Percentiles rank a stretch among this genome's conserved stretches.
These are phyloP conservation scores for Strobilomyces echinocephalus DNA, from an alignment of 768 basidiomycete genomes.

Conservation along the genomic window DNA sequence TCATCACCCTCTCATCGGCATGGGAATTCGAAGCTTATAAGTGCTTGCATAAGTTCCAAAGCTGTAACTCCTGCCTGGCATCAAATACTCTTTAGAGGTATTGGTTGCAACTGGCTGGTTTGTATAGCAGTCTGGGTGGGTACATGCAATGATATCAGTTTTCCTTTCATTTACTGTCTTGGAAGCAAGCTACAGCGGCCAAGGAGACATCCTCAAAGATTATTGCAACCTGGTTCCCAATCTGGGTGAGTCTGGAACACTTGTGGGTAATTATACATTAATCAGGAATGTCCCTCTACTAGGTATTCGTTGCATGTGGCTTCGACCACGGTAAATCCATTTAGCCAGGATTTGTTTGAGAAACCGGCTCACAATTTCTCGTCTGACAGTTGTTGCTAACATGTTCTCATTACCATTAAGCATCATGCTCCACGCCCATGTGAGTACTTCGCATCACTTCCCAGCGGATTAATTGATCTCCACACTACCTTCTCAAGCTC, in stretches of 20 bases:
- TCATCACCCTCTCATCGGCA: background rate
- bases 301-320: constrained; percentile 68
- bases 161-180: constrained; percentile 1
- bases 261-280: background rate
- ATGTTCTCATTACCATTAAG: constrained; percentile 71
- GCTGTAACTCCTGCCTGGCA: constrained; percentile 64
- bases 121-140: constrained; percentile 70
- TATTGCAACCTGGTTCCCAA: constrained; percentile 66
- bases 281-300: background rate
- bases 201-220: constrained; percentile 69
- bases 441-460: constrained; percentile 31
- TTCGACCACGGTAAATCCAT: constrained; percentile 59
- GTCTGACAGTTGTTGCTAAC: constrained; percentile 55
- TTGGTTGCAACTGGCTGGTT: constrained; percentile 76
- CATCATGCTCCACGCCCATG: constrained; percentile 66
- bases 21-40: constrained; percentile 1
- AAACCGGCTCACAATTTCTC: background rate
- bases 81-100: constrained; percentile 68
- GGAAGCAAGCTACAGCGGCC: constrained; percentile 64
- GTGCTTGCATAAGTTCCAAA: constrained; percentile 42
- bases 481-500: constrained; percentile 11
- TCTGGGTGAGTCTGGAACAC: constrained; percentile 48
- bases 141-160: background rate
- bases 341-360: background rate
- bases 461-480: constrained; percentile 1